Percentiles rank a stretch among this genome's conserved stretches.
Evolutionary conservation across 768 basidiomycete genomes (phyloP).

Genomic region (Antrodiella citrinella): DNA sequence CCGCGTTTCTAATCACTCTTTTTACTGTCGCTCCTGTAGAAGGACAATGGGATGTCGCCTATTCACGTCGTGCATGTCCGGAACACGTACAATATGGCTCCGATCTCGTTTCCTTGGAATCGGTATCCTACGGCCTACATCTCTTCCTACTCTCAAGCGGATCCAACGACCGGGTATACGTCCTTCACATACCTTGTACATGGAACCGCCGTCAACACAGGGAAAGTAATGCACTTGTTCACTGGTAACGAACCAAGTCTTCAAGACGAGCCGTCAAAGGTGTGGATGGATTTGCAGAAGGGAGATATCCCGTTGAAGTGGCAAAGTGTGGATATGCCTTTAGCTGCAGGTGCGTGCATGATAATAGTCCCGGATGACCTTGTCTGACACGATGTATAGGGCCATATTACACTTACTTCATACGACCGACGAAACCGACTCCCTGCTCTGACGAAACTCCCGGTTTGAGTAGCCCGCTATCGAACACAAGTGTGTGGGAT

Average conservation of each 20-base stretch:
- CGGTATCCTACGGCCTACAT: constrained; percentile 4
- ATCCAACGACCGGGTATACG: not conserved
- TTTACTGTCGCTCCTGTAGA: not conserved
- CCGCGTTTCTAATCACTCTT: not conserved
- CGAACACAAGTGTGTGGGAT: no score
- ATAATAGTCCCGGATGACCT: not conserved
- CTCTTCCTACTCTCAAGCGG: not conserved
- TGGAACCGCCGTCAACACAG: not conserved
- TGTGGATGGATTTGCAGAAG: constrained; percentile 8
- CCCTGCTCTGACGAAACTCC: not conserved
- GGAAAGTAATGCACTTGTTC: constrained; percentile 7
- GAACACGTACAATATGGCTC: constrained; percentile 8
- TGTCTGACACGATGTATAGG: not conserved
- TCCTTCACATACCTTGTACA: not conserved
- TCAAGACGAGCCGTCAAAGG: constrained; percentile 3
- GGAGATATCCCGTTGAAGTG: constrained; percentile 5
- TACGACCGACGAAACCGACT: constrained; percentile 1
- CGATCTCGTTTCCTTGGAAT: constrained; percentile 4
- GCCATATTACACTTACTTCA: constrained; percentile 10
- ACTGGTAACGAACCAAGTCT: constrained; percentile 8
- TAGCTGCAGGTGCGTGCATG: constrained; percentile 5
- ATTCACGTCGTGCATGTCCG: constrained; percentile 9
- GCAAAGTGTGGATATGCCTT: constrained; percentile 7
- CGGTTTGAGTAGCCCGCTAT: no score
- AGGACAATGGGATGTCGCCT: constrained; percentile 5